A percentile compares a stretch with the other conserved stretches of the same genome.
These are phyloP conservation scores for Pythium chondricola DNA, from an alignment of 352 stramenopile genomes.

Conservation along the genomic window DNA sequence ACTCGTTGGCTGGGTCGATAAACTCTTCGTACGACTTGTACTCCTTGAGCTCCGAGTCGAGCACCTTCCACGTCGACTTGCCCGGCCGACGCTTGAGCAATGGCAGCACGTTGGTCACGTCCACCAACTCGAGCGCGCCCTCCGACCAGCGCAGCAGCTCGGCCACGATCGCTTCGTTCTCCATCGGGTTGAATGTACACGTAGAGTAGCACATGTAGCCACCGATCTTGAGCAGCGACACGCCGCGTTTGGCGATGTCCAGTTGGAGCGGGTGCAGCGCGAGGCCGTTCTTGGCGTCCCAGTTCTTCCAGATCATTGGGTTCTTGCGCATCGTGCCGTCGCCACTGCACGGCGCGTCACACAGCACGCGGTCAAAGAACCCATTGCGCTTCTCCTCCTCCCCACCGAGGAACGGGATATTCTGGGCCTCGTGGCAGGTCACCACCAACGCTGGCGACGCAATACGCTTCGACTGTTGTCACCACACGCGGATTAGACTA, in stretches of 20 bases:
- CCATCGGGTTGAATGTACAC: constrained; percentile 98
- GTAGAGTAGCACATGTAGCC: constrained; percentile 96
- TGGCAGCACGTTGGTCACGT: constrained; percentile 73
- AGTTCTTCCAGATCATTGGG: constrained; percentile 93
- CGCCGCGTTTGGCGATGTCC: constrained; percentile 91
- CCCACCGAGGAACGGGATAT: constrained; percentile 89
- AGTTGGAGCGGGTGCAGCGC: constrained; percentile 94
- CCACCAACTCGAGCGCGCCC: constrained; percentile 88
- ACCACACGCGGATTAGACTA: no score
- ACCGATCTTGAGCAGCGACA: constrained; percentile 88
- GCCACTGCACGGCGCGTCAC: constrained; percentile 97
- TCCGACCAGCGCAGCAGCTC: constrained; percentile 91
- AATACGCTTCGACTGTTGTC: constrained; percentile 87
- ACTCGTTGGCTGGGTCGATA: constrained; percentile 40
- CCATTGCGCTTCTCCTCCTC: constrained; percentile 48
- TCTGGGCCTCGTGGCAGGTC: constrained; percentile 94
- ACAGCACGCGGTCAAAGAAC: constrained; percentile 98
- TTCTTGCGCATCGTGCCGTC: constrained; percentile 99
- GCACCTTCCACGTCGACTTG: constrained; percentile 91
- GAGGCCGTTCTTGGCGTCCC: constrained; percentile 88
- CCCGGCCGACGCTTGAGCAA: constrained; percentile 85
- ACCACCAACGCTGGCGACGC: constrained; percentile 92
- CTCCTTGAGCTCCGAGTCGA: constrained; percentile 81
- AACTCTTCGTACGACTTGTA: constrained; percentile 73
- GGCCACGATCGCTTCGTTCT: constrained; percentile 99